Evolutionary conservation across 495 filamentous ascomycete genomes (phyloP).

Genomic region (Oleoguttula mirabilis): DNA sequence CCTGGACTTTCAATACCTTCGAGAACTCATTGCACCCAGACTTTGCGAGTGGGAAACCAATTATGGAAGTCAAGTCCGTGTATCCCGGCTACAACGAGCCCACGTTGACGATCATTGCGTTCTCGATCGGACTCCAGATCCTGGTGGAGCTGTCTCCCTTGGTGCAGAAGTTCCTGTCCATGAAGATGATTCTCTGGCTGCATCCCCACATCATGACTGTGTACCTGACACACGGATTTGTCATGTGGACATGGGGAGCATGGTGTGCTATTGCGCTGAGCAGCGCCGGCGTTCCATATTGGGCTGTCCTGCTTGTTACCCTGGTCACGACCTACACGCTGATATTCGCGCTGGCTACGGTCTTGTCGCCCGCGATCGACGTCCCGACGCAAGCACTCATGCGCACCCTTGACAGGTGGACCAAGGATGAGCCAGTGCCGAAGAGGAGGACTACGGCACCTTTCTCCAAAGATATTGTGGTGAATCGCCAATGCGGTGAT

Average conservation of each 20-base stretch:
- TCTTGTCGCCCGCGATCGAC: constrained; percentile 1
- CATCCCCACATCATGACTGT: constrained; percentile 3
- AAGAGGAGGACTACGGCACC: neutral
- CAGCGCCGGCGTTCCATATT: neutral
- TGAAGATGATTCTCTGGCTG: neutral
- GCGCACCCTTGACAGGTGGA: neutral
- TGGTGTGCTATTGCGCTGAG: neutral
- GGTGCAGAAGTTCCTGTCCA: neutral
- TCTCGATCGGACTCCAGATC: neutral
- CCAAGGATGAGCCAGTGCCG: constrained; percentile 1
- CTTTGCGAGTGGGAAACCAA: neutral
- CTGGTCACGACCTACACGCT: neutral
- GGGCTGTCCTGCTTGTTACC: neutral
- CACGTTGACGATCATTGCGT: neutral
- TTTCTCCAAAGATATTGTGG: neutral
- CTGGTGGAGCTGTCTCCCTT: neutral
- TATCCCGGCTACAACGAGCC: neutral
- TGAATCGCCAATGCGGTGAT: no score
- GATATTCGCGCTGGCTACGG: neutral
- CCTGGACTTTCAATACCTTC: neutral
- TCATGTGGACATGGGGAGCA: constrained; percentile 1
- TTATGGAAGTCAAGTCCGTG: neutral
- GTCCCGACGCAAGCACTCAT: neutral
- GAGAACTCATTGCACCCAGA: neutral
- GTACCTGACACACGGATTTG: constrained; percentile 1